phyloP scores from a whole-genome alignment of 805 yeast genomes.

The Lipomyces anomalus region DNA sequence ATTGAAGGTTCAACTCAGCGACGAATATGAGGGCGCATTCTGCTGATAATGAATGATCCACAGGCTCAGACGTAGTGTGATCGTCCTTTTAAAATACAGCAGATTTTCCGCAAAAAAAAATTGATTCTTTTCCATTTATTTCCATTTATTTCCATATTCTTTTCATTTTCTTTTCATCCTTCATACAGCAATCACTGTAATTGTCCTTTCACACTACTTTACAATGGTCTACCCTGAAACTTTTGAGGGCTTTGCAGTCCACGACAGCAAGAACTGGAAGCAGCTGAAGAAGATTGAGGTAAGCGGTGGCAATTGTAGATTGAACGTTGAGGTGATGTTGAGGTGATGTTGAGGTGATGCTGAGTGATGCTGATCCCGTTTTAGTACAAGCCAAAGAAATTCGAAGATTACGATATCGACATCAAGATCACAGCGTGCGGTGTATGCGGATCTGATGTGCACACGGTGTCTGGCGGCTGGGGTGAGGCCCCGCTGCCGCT shows the following conservation, averaged over 20 bases:
- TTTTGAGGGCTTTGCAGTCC: constrained; percentile 55
- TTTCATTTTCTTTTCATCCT: too few species aligned
- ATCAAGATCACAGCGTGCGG: constrained; percentile 43
- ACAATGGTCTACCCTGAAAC: constrained; percentile 44
- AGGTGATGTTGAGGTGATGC: too few species aligned
- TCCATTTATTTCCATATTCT: too few species aligned
- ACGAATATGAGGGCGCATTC: neutral
- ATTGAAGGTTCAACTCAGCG: too few species aligned
- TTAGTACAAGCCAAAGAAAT: constrained; percentile 26
- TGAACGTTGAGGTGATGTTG: too few species aligned
- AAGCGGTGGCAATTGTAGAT: neutral
- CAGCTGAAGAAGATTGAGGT: constrained; percentile 21
- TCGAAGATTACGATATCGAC: constrained; percentile 33
- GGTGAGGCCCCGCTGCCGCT: constrained; percentile 33
- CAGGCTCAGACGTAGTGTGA: too few species aligned
- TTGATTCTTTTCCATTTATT: neutral
- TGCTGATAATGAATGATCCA: neutral
- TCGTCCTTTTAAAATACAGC: too few species aligned
- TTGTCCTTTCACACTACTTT: constrained; percentile 22
- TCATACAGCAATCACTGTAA: neutral
- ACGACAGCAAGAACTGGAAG: constrained; percentile 21
- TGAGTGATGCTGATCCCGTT: neutral
- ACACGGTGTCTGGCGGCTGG: constrained; percentile 50
- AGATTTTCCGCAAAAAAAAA: neutral
- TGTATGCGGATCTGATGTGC: constrained; percentile 56